Base-by-base conservation (phyloP, 192 early-diverging fungal genomes). In the Phycomyces nitens region DNA sequence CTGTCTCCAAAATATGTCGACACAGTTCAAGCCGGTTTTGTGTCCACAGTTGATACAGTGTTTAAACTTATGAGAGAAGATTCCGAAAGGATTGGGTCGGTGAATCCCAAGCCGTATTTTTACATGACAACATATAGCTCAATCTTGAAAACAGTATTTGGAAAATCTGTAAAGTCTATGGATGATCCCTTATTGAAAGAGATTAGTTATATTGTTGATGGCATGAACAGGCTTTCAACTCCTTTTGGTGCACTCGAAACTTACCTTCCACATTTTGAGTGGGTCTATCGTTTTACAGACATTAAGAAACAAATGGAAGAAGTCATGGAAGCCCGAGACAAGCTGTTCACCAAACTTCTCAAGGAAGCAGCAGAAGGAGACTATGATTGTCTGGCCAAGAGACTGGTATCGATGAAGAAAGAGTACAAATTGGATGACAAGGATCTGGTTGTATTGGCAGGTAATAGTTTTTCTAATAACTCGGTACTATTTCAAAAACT, bases 361-460 rank as follows among this genome's bases (percentile, higher is more conserved):
- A 23, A 22, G 11, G 59, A 61, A 11, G 59, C 59, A 3, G 21
- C 18, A 16, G 23, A 22, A 10, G 27, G 23, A 44, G 44, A 61
- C 11, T 27, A 26, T 4, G 21, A 23, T 1, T 50, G 50, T 34
- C 11, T 61, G 15, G 44, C 50, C 18, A 61, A 61, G 16, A 34
- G 7, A 34, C 29, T 34, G 2, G 4, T 47, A 16, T 9, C 49
- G 24, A 26, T 26, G 18, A 29, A 39, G 14, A 15, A 50, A 51
- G 22, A 49, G 5, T 61, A 29, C 20, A 29, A 50, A 5, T 50
- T 61, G 18, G 42, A 47, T 29, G 44, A 47, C 0, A 20, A 26
- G 18, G 59, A 61, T 24, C 20, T 50, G 34, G n/a, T 61, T 51
- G 43, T 49, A 18, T 49, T 61, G n/a, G 29, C 50, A n/a, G 29